A percentile compares a stretch with the other conserved stretches of the same genome.
These are phyloP conservation scores for Plasmodium cynomolgi DNA, from an alignment of 169 alveolate genomes.

Conservation along the genomic window DNA sequence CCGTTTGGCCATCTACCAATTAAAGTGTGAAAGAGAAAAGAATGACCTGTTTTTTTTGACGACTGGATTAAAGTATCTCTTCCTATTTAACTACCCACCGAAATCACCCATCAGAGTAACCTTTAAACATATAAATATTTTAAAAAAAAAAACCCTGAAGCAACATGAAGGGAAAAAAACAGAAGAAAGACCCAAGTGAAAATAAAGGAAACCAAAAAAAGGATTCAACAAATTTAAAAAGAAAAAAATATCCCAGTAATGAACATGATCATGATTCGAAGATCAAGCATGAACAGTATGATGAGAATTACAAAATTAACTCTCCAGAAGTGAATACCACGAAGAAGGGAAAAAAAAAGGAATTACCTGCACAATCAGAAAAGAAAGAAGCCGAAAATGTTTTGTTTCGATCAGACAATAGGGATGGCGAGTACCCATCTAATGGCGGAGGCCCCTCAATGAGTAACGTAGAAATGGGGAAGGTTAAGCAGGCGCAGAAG, in stretches of 20 bases:
- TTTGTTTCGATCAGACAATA: neutral
- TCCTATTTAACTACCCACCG: neutral
- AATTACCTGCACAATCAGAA: neutral
- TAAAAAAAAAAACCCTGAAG: neutral
- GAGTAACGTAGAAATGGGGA: neutral
- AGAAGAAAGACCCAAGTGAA: conserved; percentile 9
- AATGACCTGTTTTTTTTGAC: neutral
- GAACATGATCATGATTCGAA: neutral
- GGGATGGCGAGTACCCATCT: neutral
- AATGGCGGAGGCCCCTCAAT: neutral
- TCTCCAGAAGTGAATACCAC: neutral
- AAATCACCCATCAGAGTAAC: neutral
- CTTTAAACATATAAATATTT: neutral
- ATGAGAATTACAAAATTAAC: neutral
- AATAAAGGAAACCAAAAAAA: conserved; percentile 15
- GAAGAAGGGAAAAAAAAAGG: neutral
- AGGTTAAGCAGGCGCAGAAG: neutral
- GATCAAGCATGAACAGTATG: neutral
- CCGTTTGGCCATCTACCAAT: neutral
- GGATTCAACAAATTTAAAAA: neutral
- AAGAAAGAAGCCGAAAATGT: neutral
- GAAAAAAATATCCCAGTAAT: conserved; percentile 3
- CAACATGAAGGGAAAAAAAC: conserved; percentile 35
- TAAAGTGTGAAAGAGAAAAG: neutral
- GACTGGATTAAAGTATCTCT: neutral